Base-by-base conservation (phyloP, 1,284 basidiomycete genomes). In the Moesziomyces globuligerus region DNA sequence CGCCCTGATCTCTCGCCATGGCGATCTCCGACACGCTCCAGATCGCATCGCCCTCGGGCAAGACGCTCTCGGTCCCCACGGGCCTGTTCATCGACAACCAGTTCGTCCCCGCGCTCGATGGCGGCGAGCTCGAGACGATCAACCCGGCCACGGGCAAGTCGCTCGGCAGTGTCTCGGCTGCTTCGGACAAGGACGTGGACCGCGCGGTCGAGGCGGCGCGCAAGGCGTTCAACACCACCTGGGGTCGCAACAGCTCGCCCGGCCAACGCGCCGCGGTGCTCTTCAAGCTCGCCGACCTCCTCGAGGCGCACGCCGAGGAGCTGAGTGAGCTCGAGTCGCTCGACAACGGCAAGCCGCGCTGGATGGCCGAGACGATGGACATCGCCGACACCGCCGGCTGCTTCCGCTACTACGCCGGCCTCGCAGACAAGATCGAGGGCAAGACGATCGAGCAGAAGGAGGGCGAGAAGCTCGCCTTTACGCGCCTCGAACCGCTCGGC, bases 401-500 rank as follows among this genome's bases (percentile, higher is more conserved):
- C 70, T 64, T 84, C 44, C 68, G 81, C 65, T 95, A 95, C 79
- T 88, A 88, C 83, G 88, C 91, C 20, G 81, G 83, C 17, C 76
- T 81, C 70, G 80, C 75, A 2, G 93, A 96, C 86, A 96, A 95
- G 87, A 87, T 92, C 72, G 85, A 87, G 43, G 93, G 93, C n/a
- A 88, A 92, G 81, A 87, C 87, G 48, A 89, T 93, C 79, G 92
- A 93, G 51, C 62, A 65, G 83, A 87, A 92, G 25, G 89, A 92
- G 78, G 90, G 90, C 78, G 86, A 86, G 51, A 93, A 93, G 84
- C 52, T 78, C 40, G 60, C 73, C 41, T 76, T 74, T 88, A 90
- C 84, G 84, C 86, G 89, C 21, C 91, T 95, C 81, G 94, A 97
- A 83, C 94, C 94, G 8, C 89, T 96, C 72, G 94, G 94, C 70